Conservation (phyloP, 164 flowering plant species). For the Brasenia schreberi region DNA sequence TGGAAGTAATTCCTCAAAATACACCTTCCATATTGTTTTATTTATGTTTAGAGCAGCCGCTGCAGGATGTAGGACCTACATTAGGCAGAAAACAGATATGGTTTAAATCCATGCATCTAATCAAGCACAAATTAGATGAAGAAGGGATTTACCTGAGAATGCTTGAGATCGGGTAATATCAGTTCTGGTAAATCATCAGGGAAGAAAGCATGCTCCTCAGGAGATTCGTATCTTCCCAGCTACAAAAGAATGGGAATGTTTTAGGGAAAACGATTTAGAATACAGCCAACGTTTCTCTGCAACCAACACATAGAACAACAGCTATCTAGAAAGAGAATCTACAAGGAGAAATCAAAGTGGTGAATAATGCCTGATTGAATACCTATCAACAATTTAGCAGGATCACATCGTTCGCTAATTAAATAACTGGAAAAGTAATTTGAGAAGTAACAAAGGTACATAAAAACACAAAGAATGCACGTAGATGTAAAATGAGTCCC, state of each 20-base stretch:
- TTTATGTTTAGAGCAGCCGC: constrained; percentile 53
- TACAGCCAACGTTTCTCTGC: background rate
- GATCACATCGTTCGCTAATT: too few species aligned
- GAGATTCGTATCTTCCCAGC: constrained; percentile 90
- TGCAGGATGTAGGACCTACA: constrained; percentile 60
- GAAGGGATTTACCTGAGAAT: constrained; percentile 47
- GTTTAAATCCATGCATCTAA: background rate
- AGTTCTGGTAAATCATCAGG: constrained; percentile 64
- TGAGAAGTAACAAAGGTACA: too few species aligned
- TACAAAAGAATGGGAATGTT: constrained; percentile 9
- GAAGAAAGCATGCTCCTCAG: constrained; percentile 97
- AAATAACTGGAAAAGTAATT: too few species aligned
- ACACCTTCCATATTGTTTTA: constrained; percentile 47
- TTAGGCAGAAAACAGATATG: background rate
- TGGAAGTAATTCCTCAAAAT: constrained; percentile 51
- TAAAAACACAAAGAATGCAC: too few species aligned
- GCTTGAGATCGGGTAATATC: constrained; percentile 68
- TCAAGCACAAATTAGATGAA: background rate
- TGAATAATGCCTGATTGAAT: too few species aligned
- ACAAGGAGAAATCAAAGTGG: too few species aligned
- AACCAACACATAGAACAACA: constrained; percentile 1
- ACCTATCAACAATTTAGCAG: too few species aligned
- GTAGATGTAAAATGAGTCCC: too few species aligned
- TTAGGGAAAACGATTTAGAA: too few species aligned
- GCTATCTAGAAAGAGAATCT: background rate